Base-by-base conservation (phyloP, 2,329 filamentous ascomycete species). In the Biscogniauxia sp. region DNA sequence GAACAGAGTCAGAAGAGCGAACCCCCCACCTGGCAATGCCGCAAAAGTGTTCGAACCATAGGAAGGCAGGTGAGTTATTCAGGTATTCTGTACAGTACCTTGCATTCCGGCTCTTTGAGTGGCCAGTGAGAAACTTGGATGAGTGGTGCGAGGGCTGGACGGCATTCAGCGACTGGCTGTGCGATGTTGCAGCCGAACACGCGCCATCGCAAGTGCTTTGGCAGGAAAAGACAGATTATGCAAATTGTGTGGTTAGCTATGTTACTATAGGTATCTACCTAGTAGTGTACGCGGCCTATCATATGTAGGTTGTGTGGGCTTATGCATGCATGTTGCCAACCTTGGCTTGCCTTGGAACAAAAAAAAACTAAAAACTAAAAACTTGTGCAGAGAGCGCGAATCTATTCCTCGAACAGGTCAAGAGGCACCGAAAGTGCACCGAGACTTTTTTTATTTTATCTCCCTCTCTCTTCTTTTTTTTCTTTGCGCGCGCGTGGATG, bases 161-260 rank as follows among this genome's bases (percentile, higher is more conserved):
- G 66, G 68, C 60, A 61, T 64, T 65, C 67, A 66, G 68, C 61
- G 67, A 70, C 69, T 70, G 68, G 70, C 68, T 71, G 70, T 69
- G 68, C 64, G 60, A 70, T 69, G 70, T 72, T 70, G 68, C 69
- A 72, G 66, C 68, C 68, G 67, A 69, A 56, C 58, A 66, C 66
- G 60, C 59, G 60, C 66, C 57, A 63, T 60, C 56, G 56, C 60
- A 56, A 64, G 37, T 45, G 37, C 37, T 17, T 45, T 45, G 17
- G 37, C 11, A 60, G 64, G 62, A 68, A 65, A 62, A 63, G 45
- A 64, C 61, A 61, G 62, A 60, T 70, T 70, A 67, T 71, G 70
- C 68, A 70, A 69, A 66, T 68, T 64, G 68, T 70, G 60, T 72
- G 69, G 69, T 63, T 69, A 66, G 64, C 64, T 62, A 62, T 64